Base-by-base conservation (phyloP, 805 yeast genomes). In the Spathaspora girioi region DNA sequence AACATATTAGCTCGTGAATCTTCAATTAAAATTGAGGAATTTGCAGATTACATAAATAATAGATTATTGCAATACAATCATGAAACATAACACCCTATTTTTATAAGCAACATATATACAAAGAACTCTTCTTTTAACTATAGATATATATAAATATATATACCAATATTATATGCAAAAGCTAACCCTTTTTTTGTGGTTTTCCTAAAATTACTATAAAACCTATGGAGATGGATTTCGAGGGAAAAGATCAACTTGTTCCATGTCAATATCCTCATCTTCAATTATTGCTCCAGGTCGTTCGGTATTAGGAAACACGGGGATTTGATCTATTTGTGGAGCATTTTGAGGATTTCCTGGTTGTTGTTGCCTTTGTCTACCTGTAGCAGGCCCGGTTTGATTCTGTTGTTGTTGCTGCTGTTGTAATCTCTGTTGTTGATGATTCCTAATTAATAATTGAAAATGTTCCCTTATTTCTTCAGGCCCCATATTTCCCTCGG, bases 261-360 rank as follows among this genome's bases (percentile, higher is more conserved):
- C 74, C 59, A 59, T 59, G 46, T 74, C 75, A 38, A 66, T 71
- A 42, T 65, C 69, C 38, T 64, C 70, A 45, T 59, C 63, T 5
- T 60, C 57, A n/a, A 59, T 51, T 15, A 56, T 52, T 3, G 68
- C 66, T 26, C 56, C 40, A 29, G 29, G 8, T 7, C 8, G 29
- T 49, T 55, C 60, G 27, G 60, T 66, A 56, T 57, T 58, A 19
- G 75, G 69, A 50, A 74, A 74, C 2, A 74, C 75, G 14, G 77
- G 69, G 5, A 74, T 75, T 53, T 73, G 78, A 15, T 58, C 57
- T 10, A 73, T 69, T 41, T 71, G 77, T 1, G 78, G 78, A 3
- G 77, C 77, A 56, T 72, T 64, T 15, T 62, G 65, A 5, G 64
- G 67, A 43, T 61, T 60, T 26, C 32, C 26, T 23, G n/a, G n/a